Conservation (phyloP, 108 stramenopile genomes). For the Pseudonitzschia delicatissima region DNA sequence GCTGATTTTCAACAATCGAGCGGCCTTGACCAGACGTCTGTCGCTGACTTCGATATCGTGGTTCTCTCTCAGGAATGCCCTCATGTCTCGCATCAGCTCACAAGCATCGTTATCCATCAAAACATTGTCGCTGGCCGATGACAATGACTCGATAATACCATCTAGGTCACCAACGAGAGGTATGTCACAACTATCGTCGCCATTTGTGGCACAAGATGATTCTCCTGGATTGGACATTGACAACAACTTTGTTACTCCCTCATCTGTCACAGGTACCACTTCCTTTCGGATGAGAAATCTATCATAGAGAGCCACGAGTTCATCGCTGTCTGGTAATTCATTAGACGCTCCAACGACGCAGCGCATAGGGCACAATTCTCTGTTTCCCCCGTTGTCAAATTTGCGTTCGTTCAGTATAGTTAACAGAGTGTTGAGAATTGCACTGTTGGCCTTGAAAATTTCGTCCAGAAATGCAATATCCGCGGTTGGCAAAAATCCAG, state of each 20-base stretch:
- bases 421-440: slow-evolving; percentile 74
- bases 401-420: slow-evolving; percentile 78
- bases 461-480: slow-evolving; percentile 63
- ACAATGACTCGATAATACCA: slow-evolving; percentile 26
- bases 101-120: slow-evolving; percentile 41
- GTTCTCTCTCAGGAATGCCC: slow-evolving; percentile 52
- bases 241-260: slow-evolving; percentile 53
- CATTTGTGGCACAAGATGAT: slow-evolving; percentile 8
- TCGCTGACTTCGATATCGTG: slow-evolving; percentile 59
- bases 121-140: slow-evolving; percentile 32
- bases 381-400: slow-evolving; percentile 62
- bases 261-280: slow-evolving; percentile 66
- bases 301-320: slow-evolving; percentile 72
- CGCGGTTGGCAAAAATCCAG: slow-evolving; percentile 66
- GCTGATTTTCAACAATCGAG: slow-evolving; percentile 51
- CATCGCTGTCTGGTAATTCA: slow-evolving; percentile 71
- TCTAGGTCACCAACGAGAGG: slow-evolving; percentile 34
- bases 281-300: slow-evolving; percentile 68
- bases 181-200: slow-evolving; percentile 3
- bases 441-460: slow-evolving; percentile 78
- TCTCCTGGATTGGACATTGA: slow-evolving; percentile 33
- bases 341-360: slow-evolving; percentile 80
- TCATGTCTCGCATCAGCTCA: slow-evolving; percentile 42
- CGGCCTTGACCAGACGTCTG: slow-evolving; percentile 60
- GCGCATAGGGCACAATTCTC: slow-evolving; percentile 60